Conservation (phyloP, 2,329 filamentous ascomycete species). For the Tothia fuscella region DNA sequence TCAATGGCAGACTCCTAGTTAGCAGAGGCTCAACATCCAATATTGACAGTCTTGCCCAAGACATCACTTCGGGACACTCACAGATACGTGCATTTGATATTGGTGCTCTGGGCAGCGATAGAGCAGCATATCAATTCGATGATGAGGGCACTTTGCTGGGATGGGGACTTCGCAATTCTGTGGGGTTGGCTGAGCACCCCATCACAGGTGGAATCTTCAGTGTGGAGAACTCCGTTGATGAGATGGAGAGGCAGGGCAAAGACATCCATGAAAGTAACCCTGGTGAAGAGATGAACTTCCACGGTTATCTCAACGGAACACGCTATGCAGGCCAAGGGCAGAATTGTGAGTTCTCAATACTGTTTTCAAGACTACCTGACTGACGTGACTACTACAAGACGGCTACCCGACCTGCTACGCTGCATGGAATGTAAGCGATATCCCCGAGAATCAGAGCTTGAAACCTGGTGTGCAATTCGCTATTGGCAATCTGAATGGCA, state of each 20-base stretch:
- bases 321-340: constrained; percentile 27
- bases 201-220: constrained; percentile 37
- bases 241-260: constrained; percentile 44
- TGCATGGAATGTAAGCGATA: constrained; percentile 45
- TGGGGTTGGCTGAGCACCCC: constrained; percentile 56
- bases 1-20: constrained; percentile 48
- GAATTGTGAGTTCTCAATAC: too few relatives aligned
- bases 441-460: constrained; percentile 35
- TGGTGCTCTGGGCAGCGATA: constrained; percentile 24
- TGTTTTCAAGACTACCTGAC: too few relatives aligned
- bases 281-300: constrained; percentile 62
- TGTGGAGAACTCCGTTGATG: constrained; percentile 61
- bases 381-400: too few relatives aligned
- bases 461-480: constrained; percentile 39
- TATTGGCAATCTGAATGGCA: constrained; percentile 29
- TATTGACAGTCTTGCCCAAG: constrained; percentile 43
- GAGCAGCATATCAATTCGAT: constrained; percentile 34
- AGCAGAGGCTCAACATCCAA: constrained; percentile 54
- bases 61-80: constrained; percentile 45
- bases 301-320: constrained; percentile 48
- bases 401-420: constrained; percentile 62
- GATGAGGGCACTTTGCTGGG: constrained; percentile 41
- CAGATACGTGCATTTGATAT: constrained; percentile 54
- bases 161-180: constrained; percentile 63
- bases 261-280: constrained; percentile 59